These are phyloP conservation scores for Ceratocystis cacaofunesta DNA, from an alignment of 2,329 filamentous ascomycete genomes.

Conservation along the genomic window DNA sequence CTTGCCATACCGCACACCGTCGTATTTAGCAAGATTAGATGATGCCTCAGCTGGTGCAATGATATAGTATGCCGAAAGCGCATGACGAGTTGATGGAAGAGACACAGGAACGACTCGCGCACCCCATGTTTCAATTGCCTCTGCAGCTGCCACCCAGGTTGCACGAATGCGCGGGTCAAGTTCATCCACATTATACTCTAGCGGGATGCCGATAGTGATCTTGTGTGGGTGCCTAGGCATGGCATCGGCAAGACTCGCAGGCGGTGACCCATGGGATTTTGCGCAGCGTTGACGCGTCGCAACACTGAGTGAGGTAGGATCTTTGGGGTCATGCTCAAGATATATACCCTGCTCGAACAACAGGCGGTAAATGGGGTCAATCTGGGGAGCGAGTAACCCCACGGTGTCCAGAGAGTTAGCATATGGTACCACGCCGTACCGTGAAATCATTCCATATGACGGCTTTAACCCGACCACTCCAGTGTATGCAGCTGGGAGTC, in stretches of 20 bases:
- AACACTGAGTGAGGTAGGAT: conserved; percentile 56
- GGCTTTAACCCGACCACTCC: conserved; percentile 78
- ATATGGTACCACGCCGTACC: conserved; percentile 78
- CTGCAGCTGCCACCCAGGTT: conserved; percentile 53
- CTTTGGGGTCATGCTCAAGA: conserved; percentile 45
- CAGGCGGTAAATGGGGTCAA: conserved; percentile 37
- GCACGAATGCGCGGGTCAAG: conserved; percentile 53
- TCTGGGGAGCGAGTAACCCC: conserved; percentile 50
- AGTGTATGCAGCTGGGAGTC: conserved; percentile 76
- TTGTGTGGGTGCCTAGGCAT: conserved; percentile 20
- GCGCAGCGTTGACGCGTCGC: conserved; percentile 38
- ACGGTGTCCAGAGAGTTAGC: conserved; percentile 89
- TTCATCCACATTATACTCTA: conserved; percentile 81
- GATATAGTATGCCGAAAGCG: conserved; percentile 87
- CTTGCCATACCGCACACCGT: conserved; percentile 81
- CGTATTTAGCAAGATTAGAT: conserved; percentile 92
- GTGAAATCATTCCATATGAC: conserved; percentile 73
- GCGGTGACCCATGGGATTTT: conserved; percentile 23
- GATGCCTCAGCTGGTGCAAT: conserved; percentile 89
- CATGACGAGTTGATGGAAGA: conserved; percentile 68
- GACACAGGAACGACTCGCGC: conserved; percentile 61
- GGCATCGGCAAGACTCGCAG: conserved; percentile 25
- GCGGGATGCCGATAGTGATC: conserved; percentile 41
- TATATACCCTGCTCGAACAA: conserved; percentile 36
- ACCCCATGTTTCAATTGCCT: conserved; percentile 45